A percentile compares a stretch with the other conserved stretches of the same genome.
Conservation (phyloP, 2,329 filamentous ascomycete genomes). For the Lachnellula hyalina region DNA sequence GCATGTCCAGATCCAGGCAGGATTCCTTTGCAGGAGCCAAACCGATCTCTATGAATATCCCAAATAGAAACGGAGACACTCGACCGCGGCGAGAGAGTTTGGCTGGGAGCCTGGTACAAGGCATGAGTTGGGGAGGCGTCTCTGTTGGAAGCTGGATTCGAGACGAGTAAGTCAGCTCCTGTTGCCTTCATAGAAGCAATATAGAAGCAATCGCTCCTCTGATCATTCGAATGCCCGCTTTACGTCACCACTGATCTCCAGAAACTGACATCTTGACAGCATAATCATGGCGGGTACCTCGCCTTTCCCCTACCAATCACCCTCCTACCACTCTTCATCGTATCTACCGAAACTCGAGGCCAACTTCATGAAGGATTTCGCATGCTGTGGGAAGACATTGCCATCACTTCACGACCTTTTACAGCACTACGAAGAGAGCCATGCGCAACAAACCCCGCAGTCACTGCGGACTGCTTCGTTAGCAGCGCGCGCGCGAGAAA, state of each 20-base stretch:
- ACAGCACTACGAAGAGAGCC: conserved; percentile 93
- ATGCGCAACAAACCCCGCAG: conserved; percentile 63
- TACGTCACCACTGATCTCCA: conserved; percentile 19
- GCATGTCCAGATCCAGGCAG: conserved; percentile 48
- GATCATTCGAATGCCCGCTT: conserved; percentile 4
- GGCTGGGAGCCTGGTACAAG: conserved; percentile 63
- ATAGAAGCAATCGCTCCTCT: conserved; percentile 10
- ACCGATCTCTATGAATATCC: conserved; percentile 61
- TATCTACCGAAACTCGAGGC: conserved; percentile 95
- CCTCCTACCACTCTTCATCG: conserved; percentile 92
- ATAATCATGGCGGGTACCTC: conserved; percentile 95
- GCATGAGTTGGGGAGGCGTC: conserved; percentile 95
- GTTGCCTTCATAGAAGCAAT: conserved; percentile 9
- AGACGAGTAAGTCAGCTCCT: conserved; percentile 74
- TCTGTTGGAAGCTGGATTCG: conserved; percentile 96
- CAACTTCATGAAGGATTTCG: conserved; percentile 96
- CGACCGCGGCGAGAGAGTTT: conserved; percentile 57
- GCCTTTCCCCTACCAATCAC: conserved; percentile 85
- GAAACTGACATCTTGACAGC: conserved; percentile 43
- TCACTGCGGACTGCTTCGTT: conserved; percentile 37
- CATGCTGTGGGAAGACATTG: conserved; percentile 84
- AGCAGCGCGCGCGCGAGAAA: conserved; percentile 39
- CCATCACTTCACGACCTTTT: conserved; percentile 90
- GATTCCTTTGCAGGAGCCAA: conserved; percentile 63
- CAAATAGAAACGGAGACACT: conserved; percentile 53